These are phyloP conservation scores for Calonectria ilicicola DNA, from an alignment of 2,329 filamentous ascomycete species.

Conservation along the genomic window DNA sequence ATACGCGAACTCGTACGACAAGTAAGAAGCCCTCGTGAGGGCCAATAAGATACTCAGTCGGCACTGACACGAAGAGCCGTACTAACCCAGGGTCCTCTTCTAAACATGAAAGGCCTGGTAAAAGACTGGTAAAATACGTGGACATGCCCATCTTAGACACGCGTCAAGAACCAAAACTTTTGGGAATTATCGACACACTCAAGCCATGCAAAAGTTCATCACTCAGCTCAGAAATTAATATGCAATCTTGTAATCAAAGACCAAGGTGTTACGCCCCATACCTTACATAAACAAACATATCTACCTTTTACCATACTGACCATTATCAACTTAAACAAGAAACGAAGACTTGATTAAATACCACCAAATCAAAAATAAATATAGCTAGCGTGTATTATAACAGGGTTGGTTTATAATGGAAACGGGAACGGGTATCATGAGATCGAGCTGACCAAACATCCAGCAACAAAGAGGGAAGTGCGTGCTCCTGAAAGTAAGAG, in stretches of 20 bases:
- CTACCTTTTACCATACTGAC: background rate
- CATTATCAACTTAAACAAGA: background rate
- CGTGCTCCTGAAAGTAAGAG: constrained; percentile 13
- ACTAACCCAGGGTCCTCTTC: too few species aligned
- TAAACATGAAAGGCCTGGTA: too few species aligned
- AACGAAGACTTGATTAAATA: background rate
- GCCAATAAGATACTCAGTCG: too few species aligned
- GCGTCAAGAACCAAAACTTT: background rate
- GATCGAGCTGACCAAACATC: constrained; percentile 32
- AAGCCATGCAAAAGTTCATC: background rate
- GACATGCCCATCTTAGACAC: background rate
- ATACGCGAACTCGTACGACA: background rate
- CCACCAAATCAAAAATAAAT: background rate
- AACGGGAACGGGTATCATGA: constrained; percentile 40
- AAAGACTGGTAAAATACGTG: too few species aligned
- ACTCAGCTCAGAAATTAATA: background rate
- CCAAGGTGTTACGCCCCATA: background rate
- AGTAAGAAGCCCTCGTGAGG: background rate
- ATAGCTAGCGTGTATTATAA: background rate
- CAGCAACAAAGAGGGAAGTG: constrained; percentile 15
- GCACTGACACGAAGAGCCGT: too few species aligned
- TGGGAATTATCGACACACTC: background rate
- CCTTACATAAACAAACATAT: background rate
- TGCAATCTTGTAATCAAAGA: background rate
- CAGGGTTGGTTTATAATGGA: background rate